Base-by-base conservation (phyloP, 2,329 filamentous ascomycete species). In the Cordyceps cateniannulata region DNA sequence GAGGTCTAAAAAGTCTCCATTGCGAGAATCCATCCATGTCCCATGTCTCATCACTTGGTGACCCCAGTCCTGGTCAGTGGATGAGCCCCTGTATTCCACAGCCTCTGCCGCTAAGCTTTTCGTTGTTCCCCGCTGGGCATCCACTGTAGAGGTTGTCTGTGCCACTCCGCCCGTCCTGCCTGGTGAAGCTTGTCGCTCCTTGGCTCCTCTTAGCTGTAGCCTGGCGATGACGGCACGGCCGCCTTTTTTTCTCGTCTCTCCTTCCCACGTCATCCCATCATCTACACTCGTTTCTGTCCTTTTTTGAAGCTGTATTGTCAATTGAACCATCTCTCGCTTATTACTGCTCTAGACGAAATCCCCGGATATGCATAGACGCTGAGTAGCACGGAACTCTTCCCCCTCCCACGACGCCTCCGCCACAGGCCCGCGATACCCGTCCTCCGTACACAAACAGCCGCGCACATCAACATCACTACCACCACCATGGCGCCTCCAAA, bases 401-500 rank as follows among this genome's bases (percentile, higher is more conserved):
- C 18, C 25, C 56, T 35, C 32, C 24, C 3, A 44, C 56, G 38
- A 59, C 32, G 24, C 47, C 47, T 51, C 32, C 25, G 7, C 25
- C 5, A 12, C 29, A 32, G 18, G 47, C 10, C 44, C 5, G 18
- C 40, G 40, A 42, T 16, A 18, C n/a, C 16, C 16, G 5, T 18
- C 7, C 40, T 42, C 16, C 16, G 5, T 18, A 18, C 40, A 3
- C 10, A 18, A 45, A 47, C n/a, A 32, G 14, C 55, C 18, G 29
- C 38, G 38, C 25, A 38, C 40, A 40, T 22, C 58, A 53, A 51
- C 49, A 40, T 14, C 47, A 29, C n/a, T n/a, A 35, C 47, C 35
- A 65, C 25, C 22, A 20, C 56, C 56, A 69, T 69, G 68, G 65
- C 66, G 9, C 63, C 64, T n/a, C 65, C 65, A 60, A 68, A 68